Conservation (phyloP, 768 basidiomycete genomes). For the Auricularia sp. region DNA sequence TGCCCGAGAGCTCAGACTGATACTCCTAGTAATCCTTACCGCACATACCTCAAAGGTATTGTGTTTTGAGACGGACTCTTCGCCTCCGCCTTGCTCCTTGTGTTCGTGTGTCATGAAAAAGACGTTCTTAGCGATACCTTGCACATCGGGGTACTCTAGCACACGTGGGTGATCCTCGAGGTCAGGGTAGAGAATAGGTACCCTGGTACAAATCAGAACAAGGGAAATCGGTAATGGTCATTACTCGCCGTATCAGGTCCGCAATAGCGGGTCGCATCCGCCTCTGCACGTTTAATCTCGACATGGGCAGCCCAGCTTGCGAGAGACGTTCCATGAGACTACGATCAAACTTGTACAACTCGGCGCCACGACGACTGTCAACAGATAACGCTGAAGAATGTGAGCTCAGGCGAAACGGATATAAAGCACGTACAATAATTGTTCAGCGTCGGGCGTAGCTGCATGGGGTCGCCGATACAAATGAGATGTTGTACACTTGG, state of each 20-base stretch:
- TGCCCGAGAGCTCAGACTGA: slow-evolving; percentile 23
- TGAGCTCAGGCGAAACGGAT: background rate
- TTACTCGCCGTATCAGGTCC: slow-evolving; percentile 40
- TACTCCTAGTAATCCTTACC: slow-evolving; percentile 36
- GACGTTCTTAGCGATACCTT: slow-evolving; percentile 52
- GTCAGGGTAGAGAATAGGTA: slow-evolving; percentile 37
- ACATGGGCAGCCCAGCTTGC: slow-evolving; percentile 47
- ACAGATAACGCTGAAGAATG: slow-evolving; percentile 47
- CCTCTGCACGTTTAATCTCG: slow-evolving; percentile 58
- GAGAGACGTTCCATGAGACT: slow-evolving; percentile 71
- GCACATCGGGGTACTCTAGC: slow-evolving; percentile 39
- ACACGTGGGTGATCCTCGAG: slow-evolving; percentile 51
- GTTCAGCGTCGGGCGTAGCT: slow-evolving; percentile 58
- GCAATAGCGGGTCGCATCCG: slow-evolving; percentile 69
- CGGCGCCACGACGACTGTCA: slow-evolving; percentile 46
- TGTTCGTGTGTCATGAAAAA: slow-evolving; percentile 59
- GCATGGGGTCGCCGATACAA: slow-evolving; percentile 70
- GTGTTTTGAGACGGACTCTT: slow-evolving; percentile 56
- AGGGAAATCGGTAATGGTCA: background rate
- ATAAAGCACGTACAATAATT: slow-evolving; percentile 39
- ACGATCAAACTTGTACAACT: slow-evolving; percentile 56
- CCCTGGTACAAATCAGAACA: background rate
- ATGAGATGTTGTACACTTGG: slow-evolving; percentile 61
- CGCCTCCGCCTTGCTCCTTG: slow-evolving; percentile 45
- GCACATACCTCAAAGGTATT: slow-evolving; percentile 54